Conservation (phyloP, 139 green algal species). For the Dunaliella primolecta region DNA sequence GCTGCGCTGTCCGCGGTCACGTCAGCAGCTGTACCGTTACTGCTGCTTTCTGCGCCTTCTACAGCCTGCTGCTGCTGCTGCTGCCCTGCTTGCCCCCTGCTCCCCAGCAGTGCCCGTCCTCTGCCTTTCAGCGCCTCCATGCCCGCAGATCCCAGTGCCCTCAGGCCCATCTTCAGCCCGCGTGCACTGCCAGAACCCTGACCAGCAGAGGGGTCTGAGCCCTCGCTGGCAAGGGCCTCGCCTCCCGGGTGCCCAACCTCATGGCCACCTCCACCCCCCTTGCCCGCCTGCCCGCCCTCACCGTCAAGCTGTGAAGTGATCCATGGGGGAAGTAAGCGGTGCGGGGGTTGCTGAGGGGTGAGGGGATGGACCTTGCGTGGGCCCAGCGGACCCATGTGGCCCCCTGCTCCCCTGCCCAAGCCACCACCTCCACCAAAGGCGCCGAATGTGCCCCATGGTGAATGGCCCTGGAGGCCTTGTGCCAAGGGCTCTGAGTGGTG, state of each 20-base stretch:
- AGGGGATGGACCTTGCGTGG: neutral
- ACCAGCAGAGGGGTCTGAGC: neutral
- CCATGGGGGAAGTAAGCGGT: neutral
- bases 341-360: neutral
- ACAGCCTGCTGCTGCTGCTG: slow-evolving; percentile 8
- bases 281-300: neutral
- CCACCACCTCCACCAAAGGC: too few species aligned
- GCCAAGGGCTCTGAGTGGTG: neutral
- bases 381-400: neutral
- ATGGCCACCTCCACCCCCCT: neutral
- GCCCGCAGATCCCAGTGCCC: too few species aligned
- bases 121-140: neutral
- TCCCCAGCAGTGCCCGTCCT: slow-evolving; percentile 3
- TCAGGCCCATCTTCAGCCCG: too few species aligned
- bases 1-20: neutral
- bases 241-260: neutral
- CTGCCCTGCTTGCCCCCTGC: slow-evolving; percentile 2
- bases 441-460: neutral
- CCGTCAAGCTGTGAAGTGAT: neutral
- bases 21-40: slow-evolving; percentile 3
- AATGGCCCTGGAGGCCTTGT: neutral
- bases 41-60: neutral
- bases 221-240: neutral
- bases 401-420: neutral
- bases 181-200: too few species aligned